Evolutionary conservation across 2,329 filamentous ascomycete species (phyloP).

Genomic region (Laburnicola sp.): DNA sequence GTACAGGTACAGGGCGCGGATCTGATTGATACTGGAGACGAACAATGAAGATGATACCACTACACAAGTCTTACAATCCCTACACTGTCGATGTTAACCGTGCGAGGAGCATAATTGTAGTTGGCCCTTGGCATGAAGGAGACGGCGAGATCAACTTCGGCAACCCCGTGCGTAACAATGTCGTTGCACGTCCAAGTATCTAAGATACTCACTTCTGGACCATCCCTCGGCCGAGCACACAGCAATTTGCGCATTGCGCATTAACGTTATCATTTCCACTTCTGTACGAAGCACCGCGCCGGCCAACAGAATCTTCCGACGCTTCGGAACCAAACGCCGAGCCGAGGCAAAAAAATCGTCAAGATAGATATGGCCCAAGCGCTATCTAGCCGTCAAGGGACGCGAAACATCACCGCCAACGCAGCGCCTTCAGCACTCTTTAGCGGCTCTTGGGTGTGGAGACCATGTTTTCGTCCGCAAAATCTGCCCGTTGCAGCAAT

Average conservation of each 20-base stretch:
- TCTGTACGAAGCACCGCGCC: too few species aligned
- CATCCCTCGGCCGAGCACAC: too few species aligned
- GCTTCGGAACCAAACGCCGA: slow-evolving; percentile 3
- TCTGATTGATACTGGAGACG: background rate
- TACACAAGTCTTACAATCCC: too few species aligned
- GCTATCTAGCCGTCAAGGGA: background rate
- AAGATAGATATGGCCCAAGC: slow-evolving; percentile 9
- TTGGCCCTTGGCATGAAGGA: too few species aligned
- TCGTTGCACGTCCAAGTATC: too few species aligned
- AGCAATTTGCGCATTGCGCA: too few species aligned
- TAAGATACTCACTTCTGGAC: too few species aligned
- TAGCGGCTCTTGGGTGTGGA: slow-evolving; percentile 5
- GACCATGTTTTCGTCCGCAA: slow-evolving; percentile 17
- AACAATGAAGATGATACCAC: slow-evolving; percentile 5
- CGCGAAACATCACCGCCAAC: slow-evolving; percentile 1
- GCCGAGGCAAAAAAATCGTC: slow-evolving; percentile 10
- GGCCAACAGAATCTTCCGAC: slow-evolving; percentile 1
- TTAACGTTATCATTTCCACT: too few species aligned
- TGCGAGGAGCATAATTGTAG: too few species aligned
- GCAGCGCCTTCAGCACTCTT: slow-evolving; percentile 1
- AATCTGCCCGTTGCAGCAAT: slow-evolving; percentile 16
- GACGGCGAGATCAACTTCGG: too few species aligned
- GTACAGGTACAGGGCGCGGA: background rate
- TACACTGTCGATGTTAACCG: too few species aligned
- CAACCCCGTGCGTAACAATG: too few species aligned